phyloP scores from a whole-genome alignment of 169 alveolate genomes.

The Blepharisma undulans region DNA sequence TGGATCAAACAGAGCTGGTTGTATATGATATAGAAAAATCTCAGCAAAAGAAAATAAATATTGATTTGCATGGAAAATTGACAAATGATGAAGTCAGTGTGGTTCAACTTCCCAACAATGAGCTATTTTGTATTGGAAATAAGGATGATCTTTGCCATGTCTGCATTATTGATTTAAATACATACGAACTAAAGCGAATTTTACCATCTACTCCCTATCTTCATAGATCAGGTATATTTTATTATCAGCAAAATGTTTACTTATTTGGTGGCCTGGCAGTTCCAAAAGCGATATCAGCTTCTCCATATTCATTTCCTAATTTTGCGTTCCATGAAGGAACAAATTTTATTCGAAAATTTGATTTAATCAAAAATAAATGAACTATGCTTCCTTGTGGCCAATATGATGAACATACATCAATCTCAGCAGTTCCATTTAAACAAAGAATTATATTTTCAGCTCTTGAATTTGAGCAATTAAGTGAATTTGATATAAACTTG shows the following conservation, averaged over 20 bases:
- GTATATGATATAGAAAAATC: not conserved
- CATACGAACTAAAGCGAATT: not conserved
- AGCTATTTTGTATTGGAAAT: not conserved
- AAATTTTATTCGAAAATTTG: not conserved
- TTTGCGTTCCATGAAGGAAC: too few relatives aligned
- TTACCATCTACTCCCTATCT: not conserved
- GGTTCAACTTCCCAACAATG: not conserved
- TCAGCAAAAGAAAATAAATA: too few relatives aligned
- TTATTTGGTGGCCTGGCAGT: not conserved
- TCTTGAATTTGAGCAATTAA: too few relatives aligned
- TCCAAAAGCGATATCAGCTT: too few relatives aligned
- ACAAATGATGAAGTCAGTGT: not conserved
- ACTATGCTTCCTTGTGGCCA: not conserved
- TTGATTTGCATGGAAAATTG: not conserved
- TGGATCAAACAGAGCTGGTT: not conserved
- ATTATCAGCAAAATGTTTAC: not conserved
- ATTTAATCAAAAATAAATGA: not conserved
- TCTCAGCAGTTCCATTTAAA: not conserved
- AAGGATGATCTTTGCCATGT: not conserved
- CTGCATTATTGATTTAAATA: not conserved
- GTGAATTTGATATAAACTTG: not conserved
- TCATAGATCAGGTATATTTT: not conserved
- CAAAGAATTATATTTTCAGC: not conserved
- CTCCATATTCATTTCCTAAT: too few relatives aligned
- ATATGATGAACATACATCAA: too few relatives aligned